These are phyloP conservation scores for Phlyctochytrium planicorne DNA, from an alignment of 192 early-diverging fungal species.

Conservation along the genomic window DNA sequence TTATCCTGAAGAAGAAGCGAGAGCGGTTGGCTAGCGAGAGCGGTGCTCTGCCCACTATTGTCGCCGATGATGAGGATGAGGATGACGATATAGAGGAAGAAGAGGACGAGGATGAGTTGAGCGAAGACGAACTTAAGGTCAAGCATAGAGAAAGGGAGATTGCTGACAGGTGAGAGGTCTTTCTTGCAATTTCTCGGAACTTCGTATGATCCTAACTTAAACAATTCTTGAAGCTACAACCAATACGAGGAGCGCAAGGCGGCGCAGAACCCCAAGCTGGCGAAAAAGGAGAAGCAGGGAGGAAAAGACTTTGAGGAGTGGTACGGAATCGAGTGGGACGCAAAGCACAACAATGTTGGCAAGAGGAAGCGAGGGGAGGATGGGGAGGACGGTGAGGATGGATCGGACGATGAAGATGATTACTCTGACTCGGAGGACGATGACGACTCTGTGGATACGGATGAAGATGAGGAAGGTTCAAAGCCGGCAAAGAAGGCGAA, in stretches of 20 bases:
- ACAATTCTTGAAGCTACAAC: constrained; percentile 57
- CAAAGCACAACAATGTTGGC: constrained; percentile 33
- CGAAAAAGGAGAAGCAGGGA: constrained; percentile 65
- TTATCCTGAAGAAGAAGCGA: not conserved
- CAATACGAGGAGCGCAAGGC: constrained; percentile 70
- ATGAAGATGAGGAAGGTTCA: constrained; percentile 50
- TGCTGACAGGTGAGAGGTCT: constrained; percentile 62
- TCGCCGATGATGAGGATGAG: constrained; percentile 23
- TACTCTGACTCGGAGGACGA: constrained; percentile 24
- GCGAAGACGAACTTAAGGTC: constrained; percentile 40
- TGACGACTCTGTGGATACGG: constrained; percentile 50
- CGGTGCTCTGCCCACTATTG: constrained; percentile 2
- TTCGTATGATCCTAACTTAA: too few relatives aligned
- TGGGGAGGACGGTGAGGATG: constrained; percentile 42
- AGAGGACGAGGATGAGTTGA: constrained; percentile 31
- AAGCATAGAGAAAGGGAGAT: constrained; percentile 45
- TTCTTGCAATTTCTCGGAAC: not conserved
- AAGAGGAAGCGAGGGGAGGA: constrained; percentile 45
- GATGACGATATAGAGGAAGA: constrained; percentile 38
- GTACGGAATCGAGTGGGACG: constrained; percentile 56
- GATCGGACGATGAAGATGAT: constrained; percentile 24
- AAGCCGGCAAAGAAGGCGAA: constrained; percentile 1
- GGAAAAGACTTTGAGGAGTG: constrained; percentile 57
- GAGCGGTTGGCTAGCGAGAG: constrained; percentile 4
- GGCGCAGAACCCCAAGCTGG: constrained; percentile 73